phyloP scores from a whole-genome alignment of 1,139 yeast species.

The Pichia sp. region DNA sequence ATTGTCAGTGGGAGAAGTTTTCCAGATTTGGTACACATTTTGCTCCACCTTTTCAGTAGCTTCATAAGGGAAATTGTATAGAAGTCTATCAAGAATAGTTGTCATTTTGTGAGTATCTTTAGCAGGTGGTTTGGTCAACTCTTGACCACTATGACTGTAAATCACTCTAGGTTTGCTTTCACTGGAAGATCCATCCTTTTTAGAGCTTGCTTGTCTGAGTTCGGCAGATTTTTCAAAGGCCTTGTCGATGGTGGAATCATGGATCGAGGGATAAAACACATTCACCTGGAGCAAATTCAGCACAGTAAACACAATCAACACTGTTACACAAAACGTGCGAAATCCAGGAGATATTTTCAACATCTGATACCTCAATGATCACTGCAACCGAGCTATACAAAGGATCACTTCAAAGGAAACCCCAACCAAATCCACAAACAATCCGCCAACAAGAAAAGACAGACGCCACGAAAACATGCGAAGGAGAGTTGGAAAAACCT shows the following conservation, averaged over 20 bases:
- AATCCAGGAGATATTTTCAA: too few species aligned
- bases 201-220: background rate
- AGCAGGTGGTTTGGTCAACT: conserved; percentile 11
- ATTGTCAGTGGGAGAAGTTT: conserved; percentile 32
- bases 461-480: too few species aligned
- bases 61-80: conserved; percentile 66
- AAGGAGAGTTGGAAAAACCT: too few species aligned
- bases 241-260: conserved; percentile 6
- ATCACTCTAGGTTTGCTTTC: background rate
- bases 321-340: conserved; percentile 1
- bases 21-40: conserved; percentile 94
- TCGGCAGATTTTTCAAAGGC: conserved; percentile 7
- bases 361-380: too few species aligned
- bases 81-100: conserved; percentile 32
- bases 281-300: conserved; percentile 8
- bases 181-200: background rate
- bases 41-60: conserved; percentile 47
- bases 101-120: conserved; percentile 22
- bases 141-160: conserved; percentile 7
- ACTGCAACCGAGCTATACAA: too few species aligned
- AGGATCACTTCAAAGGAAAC: too few species aligned
- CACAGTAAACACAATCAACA: conserved; percentile 5
- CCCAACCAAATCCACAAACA: too few species aligned
- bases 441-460: too few species aligned
- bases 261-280: conserved; percentile 3